Base-by-base conservation (phyloP, 208 protist genomes). In the Phytomonas sp. region DNA sequence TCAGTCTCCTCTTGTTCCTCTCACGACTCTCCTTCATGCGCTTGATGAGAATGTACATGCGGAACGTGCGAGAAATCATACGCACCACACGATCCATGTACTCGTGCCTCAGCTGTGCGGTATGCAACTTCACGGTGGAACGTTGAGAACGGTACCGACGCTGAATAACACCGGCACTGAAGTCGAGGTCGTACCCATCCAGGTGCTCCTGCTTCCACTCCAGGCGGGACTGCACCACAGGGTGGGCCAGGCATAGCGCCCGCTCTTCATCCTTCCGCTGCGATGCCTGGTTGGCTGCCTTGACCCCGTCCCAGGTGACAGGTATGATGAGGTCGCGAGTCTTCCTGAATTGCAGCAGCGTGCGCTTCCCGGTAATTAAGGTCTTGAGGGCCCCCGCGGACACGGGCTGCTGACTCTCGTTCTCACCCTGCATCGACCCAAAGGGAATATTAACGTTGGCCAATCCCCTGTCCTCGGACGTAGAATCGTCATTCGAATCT, bases 91-190 rank as follows among this genome's bases (percentile, higher is more conserved):
- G 80, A 60, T 92, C 74, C 69, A 93, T 85, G 72, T 92, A 95
- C 13, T 78, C 75, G 5, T 68, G 67, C 23, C 78, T 85, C n/a
- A 93, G 36, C 70, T 81, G 74, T 62, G 69, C 69, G 23, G 80
- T 85, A 66, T 73, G 78, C 46, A 83, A 76, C 67, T 84, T 83
- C 66, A 61, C 71, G 13, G 40, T 68, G 29, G 76, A 69, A 30
- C 65, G 74, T 51, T 81, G 78, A 62, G 67, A 74, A 66, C 71
- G 80, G 74, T 82, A 87, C 34, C 81, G 28, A n/a, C 90, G 84
- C 82, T 95, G 90, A 71, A 95, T 77, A 13, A 95, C 78, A 30
- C 81, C 83, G 4, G 90, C 90, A 68, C 89, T 92, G 84, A 91
- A 89, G 77, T 95, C 87, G 46, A 95, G 74, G 71, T 95, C 85